Base-by-base conservation (phyloP, 2,329 filamentous ascomycete genomes). In the Chaetomiaceae sp. region DNA sequence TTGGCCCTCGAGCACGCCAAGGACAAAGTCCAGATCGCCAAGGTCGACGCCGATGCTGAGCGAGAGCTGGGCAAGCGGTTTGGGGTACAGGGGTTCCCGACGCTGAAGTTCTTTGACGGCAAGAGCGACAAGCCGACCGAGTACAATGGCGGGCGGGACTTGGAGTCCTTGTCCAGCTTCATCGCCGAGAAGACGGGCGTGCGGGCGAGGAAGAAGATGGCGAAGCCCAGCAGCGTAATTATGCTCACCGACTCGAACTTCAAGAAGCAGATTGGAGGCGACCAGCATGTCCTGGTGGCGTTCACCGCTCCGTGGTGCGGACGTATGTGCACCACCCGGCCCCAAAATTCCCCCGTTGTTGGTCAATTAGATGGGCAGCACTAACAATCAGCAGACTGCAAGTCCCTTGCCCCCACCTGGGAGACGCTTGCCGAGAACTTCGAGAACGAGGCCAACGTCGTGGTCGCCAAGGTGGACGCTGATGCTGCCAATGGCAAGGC, bases 271-370 rank as follows among this genome's bases (percentile, higher is more conserved):
- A 77, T 96, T 74, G 92, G 92, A 59, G 78, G 84, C 47, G 89
- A 95, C 59, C 90, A 95, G 80, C 79, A 95, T 71, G 89, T 95
- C 18, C 73, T 99, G 51, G 91, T 99, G 68, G 91, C 95, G 41
- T 99, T 99, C 73, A 99, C 95, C 63, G 92, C 94, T 48, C 91
- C 94, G 48, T 97, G 92, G 94, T 99, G 94, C 73, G 92, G 92
- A 71, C 92, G 94, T 97, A 82, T 74, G 90, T 87, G 62, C 61
- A 55, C n/a, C 21, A 30, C 57, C 16, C 38, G 21, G 48, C 18
- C 25, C 54, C 9, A 21, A 2, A n/a, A n/a, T n/a, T n/a, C n/a
- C n/a, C n/a, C n/a, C n/a, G n/a, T n/a, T n/a, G n/a, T n/a, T n/a
- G n/a, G n/a, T n/a, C n/a, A n/a, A n/a, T n/a, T n/a, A n/a, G n/a